Percentiles rank a stretch among this genome's conserved stretches.
phyloP scores from a whole-genome alignment of 2,329 filamentous ascomycete species.

The Alternaria gansuensis region DNA sequence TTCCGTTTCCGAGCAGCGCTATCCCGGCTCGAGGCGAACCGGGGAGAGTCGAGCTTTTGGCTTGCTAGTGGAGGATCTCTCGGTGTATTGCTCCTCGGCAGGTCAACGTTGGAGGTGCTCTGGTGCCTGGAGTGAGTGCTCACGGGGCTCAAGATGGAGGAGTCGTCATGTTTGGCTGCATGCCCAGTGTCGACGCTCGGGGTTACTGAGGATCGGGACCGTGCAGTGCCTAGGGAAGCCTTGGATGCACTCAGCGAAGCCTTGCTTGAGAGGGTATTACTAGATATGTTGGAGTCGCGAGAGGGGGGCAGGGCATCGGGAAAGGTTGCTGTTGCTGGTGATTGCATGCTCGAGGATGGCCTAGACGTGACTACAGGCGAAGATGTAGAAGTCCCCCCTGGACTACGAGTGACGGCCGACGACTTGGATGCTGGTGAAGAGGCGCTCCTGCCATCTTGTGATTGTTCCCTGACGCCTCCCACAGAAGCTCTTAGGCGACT shows the following conservation, averaged over 20 bases:
- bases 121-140: constrained; percentile 37
- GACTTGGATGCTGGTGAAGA: constrained; percentile 27
- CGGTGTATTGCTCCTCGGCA: constrained; percentile 28
- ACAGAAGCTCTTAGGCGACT: constrained; percentile 84
- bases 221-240: constrained; percentile 29
- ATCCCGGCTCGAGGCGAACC: constrained; percentile 33
- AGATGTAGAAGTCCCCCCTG: constrained; percentile 43
- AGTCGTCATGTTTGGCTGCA: constrained; percentile 37
- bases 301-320: constrained; percentile 48
- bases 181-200: constrained; percentile 35
- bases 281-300: constrained; percentile 48
- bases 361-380: constrained; percentile 51
- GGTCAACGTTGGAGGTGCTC: constrained; percentile 32
- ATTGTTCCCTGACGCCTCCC: constrained; percentile 69
- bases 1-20: constrained; percentile 31
- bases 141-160: constrained; percentile 38
- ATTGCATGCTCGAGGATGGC: constrained; percentile 51
- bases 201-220: constrained; percentile 42
- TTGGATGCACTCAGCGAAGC: constrained; percentile 37
- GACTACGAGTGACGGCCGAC: constrained; percentile 27
- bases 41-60: constrained; percentile 29
- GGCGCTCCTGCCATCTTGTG: constrained; percentile 34
- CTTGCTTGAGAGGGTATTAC: constrained; percentile 40
- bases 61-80: constrained; percentile 26
- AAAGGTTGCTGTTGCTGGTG: constrained; percentile 50